Evolutionary conservation across 345 rosid species (phyloP), one percentile per base, ranked within the genome.

Genomic region (Murraya koenigii): DNA sequence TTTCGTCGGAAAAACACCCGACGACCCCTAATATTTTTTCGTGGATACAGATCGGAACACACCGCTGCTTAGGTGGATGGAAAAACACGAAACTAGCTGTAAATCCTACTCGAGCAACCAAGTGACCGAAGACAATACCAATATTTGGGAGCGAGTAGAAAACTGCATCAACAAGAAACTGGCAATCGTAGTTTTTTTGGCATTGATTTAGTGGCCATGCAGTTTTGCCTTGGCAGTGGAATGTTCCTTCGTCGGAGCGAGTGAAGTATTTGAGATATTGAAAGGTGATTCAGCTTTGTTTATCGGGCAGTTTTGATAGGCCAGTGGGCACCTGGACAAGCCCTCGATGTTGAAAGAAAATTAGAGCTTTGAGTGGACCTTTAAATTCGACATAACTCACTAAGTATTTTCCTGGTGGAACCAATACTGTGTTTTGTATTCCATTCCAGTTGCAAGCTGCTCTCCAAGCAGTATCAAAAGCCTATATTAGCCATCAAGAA

Each of bases 291-390:
- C 82, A 80, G 1, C 65, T 13, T 9, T 36, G 65, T 5, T 26
- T 23, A 2, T 33, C 15, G 52, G 55, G 55, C 15, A 75, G 6
- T 2, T 14, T 7, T 5, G 36, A 13, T 1, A 62, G 65, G 66
- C 75, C 78, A 0, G 33, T 13, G 0, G 82, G 82, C 0, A 85
- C 85, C 80, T 22, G 26, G 2, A 85, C 2, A 8, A 56, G 69
- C 3, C 84, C 85, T 22, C 73, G 61, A 30, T 80, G 58, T 10
- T 75, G 8, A 39, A 66, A 38, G 7, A 6, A 6, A 38, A 39
- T n/a, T 66, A 30, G 32, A 4, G 28, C 32, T 20, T 22, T 38
- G 75, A 86, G 81, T 2, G 86, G 86, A 2, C 88, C 86, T 23
- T 28, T 0, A 19, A 85, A 6, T 10, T 1, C 11, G 41, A 75